Conservation (phyloP, 495 filamentous ascomycete genomes). For the Aspergillus indologenus region DNA sequence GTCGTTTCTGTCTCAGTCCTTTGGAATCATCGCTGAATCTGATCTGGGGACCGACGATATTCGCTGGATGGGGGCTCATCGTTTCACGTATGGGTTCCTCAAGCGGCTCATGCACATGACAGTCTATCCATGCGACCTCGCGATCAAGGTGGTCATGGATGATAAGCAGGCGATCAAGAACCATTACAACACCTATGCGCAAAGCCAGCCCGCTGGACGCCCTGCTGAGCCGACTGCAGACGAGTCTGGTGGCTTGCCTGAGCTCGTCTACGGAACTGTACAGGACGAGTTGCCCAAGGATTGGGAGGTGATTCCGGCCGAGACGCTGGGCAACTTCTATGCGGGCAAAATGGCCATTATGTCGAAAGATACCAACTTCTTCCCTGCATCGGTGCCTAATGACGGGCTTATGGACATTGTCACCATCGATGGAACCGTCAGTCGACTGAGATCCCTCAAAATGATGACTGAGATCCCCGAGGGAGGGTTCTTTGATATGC, state of each 20-base stretch:
- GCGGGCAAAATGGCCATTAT: conserved; percentile 93
- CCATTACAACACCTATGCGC: conserved; percentile 59
- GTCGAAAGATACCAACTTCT: conserved; percentile 83
- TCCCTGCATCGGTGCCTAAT: conserved; percentile 75
- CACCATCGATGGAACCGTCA: conserved; percentile 72
- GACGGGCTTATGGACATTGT: conserved; percentile 87
- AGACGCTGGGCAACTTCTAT: conserved; percentile 88
- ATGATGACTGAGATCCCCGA: conserved; percentile 68
- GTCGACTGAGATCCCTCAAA: conserved; percentile 56
- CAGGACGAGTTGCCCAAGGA: conserved; percentile 69
- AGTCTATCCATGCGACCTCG: conserved; percentile 84
- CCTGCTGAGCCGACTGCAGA: conserved; percentile 24
- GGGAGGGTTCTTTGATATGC: conserved; percentile 72
- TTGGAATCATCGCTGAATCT: conserved; percentile 84
- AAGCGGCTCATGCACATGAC: conserved; percentile 66
- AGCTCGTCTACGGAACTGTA: conserved; percentile 74
- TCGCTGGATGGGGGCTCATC: conserved; percentile 82
- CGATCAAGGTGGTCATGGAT: conserved; percentile 75
- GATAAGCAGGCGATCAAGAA: conserved; percentile 72
- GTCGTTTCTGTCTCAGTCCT: conserved; percentile 87
- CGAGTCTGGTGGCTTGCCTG: conserved; percentile 58
- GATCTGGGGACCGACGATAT: conserved; percentile 88
- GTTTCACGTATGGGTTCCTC: conserved; percentile 84
- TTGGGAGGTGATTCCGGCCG: conserved; percentile 68
- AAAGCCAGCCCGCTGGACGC: conserved; percentile 27